phyloP scores from a whole-genome alignment of 2,329 filamentous ascomycete species.

The Colletotrichum sp. region DNA sequence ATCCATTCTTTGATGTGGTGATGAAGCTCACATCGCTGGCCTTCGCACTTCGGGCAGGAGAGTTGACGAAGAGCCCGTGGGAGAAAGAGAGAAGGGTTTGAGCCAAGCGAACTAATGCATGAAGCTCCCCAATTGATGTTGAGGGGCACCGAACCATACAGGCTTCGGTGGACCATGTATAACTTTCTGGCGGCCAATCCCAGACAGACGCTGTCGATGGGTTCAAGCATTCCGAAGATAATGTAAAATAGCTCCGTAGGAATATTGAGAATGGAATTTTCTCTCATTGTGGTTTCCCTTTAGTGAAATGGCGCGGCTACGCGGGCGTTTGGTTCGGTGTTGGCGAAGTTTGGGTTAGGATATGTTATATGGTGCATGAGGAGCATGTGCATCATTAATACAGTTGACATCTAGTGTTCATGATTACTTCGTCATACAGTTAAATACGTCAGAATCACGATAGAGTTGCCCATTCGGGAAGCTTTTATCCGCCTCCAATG shows the following conservation, averaged over 20 bases:
- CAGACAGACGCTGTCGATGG: not conserved
- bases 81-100: not conserved
- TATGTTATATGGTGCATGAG: not conserved
- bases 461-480: fast-evolving
- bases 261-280: not conserved
- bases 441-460: not conserved
- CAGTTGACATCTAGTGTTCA: fast-evolving
- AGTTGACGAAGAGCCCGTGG: too few species aligned
- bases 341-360: not conserved
- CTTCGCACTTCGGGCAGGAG: not conserved
- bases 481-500: fast-evolving
- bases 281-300: not conserved
- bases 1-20: not conserved
- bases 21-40: not conserved
- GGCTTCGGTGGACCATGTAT: not conserved
- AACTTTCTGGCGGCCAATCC: not conserved
- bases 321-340: fast-evolving
- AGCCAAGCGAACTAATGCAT: not conserved
- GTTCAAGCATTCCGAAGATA: not conserved
- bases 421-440: not conserved
- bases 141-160: not conserved
- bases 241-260: fast-evolving
- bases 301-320: not conserved
- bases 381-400: not conserved
- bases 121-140: not conserved